Evolutionary conservation across 2,329 filamentous ascomycete species (phyloP).

Genomic region (Penicillium janthinellum): DNA sequence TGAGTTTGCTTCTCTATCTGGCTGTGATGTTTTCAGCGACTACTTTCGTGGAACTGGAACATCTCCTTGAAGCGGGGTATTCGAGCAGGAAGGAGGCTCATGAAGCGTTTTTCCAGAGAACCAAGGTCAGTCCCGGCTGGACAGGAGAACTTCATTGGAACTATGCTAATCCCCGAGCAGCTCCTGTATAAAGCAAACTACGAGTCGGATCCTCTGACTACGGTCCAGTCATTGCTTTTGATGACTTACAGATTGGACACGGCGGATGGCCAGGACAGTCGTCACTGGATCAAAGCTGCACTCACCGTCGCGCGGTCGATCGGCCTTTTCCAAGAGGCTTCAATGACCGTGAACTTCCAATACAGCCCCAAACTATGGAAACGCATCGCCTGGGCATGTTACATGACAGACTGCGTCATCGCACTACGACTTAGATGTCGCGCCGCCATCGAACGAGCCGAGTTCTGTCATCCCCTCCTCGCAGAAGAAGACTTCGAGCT

Average conservation of each 20-base stretch:
- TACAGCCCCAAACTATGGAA: slow-evolving; percentile 15
- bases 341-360: slow-evolving; percentile 1
- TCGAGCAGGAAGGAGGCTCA: slow-evolving; percentile 72
- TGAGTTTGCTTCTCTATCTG: slow-evolving; percentile 82
- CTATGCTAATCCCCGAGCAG: not conserved
- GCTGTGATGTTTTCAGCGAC: slow-evolving; percentile 85
- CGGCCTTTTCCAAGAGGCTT: slow-evolving; percentile 15
- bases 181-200: slow-evolving; percentile 17
- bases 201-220: slow-evolving; percentile 12
- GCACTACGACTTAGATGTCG: slow-evolving; percentile 15
- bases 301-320: slow-evolving; percentile 17
- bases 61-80: slow-evolving; percentile 72
- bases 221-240: slow-evolving; percentile 16
- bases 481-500: slow-evolving; percentile 19
- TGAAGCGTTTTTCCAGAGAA: slow-evolving; percentile 77
- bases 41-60: slow-evolving; percentile 75
- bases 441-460: slow-evolving; percentile 11
- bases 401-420: slow-evolving; percentile 18
- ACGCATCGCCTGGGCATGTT: slow-evolving; percentile 19
- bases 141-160: not conserved
- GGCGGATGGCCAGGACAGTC: slow-evolving; percentile 18
- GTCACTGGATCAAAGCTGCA: slow-evolving; percentile 14
- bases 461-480: slow-evolving; percentile 14
- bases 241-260: slow-evolving; percentile 18
- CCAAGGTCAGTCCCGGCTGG: slow-evolving; percentile 7